phyloP scores from a whole-genome alignment of 176 grass and related monocot species.

The Carex pumila region DNA sequence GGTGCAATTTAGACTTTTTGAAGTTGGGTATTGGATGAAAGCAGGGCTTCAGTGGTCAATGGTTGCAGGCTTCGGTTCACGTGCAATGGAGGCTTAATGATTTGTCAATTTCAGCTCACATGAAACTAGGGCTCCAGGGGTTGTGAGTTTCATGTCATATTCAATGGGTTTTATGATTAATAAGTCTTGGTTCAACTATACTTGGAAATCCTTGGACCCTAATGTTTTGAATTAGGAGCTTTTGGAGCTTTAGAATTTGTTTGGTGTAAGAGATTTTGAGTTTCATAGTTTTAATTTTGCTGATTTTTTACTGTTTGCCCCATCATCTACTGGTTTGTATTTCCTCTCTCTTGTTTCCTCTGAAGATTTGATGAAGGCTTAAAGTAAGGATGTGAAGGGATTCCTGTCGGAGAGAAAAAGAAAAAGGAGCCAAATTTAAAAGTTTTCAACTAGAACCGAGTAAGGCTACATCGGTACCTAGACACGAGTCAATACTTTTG shows the following conservation, averaged over 20 bases:
- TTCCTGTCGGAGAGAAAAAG: background rate
- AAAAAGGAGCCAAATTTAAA: background rate
- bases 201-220: background rate
- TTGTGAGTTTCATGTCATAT: background rate
- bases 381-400: background rate
- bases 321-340: conserved; percentile 1
- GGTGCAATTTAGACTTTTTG: background rate
- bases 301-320: background rate
- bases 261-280: background rate
- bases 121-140: background rate
- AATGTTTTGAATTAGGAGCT: background rate
- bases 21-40: background rate
- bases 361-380: background rate
- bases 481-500: too few relatives aligned
- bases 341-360: background rate
- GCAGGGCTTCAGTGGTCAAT: background rate
- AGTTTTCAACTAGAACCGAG: too few relatives aligned
- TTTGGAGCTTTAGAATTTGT: background rate
- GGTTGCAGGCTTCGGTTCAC: background rate
- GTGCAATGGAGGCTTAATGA: background rate
- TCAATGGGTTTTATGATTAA: background rate
- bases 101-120: background rate
- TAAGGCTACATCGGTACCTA: too few relatives aligned
- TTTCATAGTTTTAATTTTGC: background rate
- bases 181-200: background rate